Evolutionary conservation across 2,329 filamentous ascomycete species (phyloP), one percentile per base, ranked within the genome.

Genomic region (Pseudogymnoascus pannorum): DNA sequence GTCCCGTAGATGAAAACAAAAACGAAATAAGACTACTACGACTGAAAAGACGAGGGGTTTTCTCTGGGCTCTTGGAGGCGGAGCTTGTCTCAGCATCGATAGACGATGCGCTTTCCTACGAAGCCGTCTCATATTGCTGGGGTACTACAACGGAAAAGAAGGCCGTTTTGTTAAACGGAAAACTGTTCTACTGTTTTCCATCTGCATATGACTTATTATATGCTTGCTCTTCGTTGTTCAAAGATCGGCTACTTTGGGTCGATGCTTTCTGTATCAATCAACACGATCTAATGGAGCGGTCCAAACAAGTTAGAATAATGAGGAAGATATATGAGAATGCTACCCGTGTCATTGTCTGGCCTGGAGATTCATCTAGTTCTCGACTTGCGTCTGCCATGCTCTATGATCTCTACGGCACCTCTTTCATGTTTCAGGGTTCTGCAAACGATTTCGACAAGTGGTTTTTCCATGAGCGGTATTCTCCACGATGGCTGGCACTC

Each of bases 271-370:
- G n/a, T n/a, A n/a, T n/a, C n/a, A 62, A 68, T 40, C 67, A 68
- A 36, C 8, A 6, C 26, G 57, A 58, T 22, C 26, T 62, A 2
- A 54, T 36, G 3, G 67, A 68, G 38, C 48, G 61, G 3, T 61
- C 57, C 9, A 36, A 38, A 8, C 68, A 69, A 38, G 62, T 67
- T 3, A 57, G 42, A 7, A 48, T 64, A 20, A 69, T 67, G 67
- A 60, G 60, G 20, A 22, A 61, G 8, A 63, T 68, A 4, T 69
- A 65, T 59, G 48, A 63, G 54, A n/a, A 58, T 8, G 66, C 67
- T 29, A 51, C 26, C n/a, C 38, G 48, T 20, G 42, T 61, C 22
- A 60, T 63, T 24, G 58, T 44, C 9, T 63, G 59, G 40, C 26
- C 61, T 64, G 61, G 58, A 59, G 51, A 40, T 20, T 24, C 42